Conservation (phyloP, 805 yeast species). For the Candida glaebosa region DNA sequence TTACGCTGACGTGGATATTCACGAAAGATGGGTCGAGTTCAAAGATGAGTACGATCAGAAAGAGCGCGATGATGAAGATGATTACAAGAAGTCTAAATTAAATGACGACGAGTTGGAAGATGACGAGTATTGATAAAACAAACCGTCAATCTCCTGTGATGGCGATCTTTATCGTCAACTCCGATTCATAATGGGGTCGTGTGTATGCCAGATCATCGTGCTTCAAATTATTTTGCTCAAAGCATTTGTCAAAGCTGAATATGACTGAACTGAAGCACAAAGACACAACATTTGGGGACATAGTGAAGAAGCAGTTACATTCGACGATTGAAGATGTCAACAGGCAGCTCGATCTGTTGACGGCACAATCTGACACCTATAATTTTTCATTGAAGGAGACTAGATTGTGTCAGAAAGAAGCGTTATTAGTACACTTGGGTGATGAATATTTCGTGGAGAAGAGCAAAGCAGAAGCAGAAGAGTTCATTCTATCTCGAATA, state of each 20-base stretch:
- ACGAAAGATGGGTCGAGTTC: constrained; percentile 92
- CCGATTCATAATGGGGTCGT: constrained; percentile 20
- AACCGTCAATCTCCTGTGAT: neutral
- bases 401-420: neutral
- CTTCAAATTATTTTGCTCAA: neutral
- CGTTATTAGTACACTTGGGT: constrained; percentile 30
- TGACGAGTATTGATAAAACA: constrained; percentile 17
- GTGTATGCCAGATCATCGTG: constrained; percentile 2
- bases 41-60: constrained; percentile 70
- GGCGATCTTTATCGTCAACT: too few species aligned
- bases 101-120: constrained; percentile 16
- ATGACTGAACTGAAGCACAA: neutral
- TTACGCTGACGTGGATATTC: constrained; percentile 61
- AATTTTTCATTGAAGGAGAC: neutral
- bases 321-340: constrained; percentile 3
- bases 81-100: neutral
- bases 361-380: neutral
- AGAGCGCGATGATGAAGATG: constrained; percentile 42
- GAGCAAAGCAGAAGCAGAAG: constrained; percentile 23
- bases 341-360: constrained; percentile 5
- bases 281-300: neutral
- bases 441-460: constrained; percentile 40
- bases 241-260: too few species aligned
- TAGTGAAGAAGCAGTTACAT: constrained; percentile 3
- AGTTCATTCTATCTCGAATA: constrained; percentile 24